These are phyloP conservation scores for Colletotrichum godetiae DNA, from an alignment of 2,329 filamentous ascomycete species.

Conservation along the genomic window DNA sequence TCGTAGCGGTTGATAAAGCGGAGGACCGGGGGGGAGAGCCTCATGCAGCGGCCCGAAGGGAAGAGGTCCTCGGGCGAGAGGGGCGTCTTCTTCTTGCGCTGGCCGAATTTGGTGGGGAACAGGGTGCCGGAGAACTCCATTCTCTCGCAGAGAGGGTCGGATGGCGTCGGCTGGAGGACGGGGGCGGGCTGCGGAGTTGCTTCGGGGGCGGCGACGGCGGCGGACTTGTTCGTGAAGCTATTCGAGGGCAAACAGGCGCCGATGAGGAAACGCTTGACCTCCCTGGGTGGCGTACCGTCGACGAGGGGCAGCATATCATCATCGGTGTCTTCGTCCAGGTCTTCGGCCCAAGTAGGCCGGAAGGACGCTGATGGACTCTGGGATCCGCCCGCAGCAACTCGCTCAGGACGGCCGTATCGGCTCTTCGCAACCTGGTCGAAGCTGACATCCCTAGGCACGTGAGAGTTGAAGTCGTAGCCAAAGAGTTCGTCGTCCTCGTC, in stretches of 20 bases:
- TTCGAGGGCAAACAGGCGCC: too few species aligned
- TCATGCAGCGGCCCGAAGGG: constrained; percentile 19
- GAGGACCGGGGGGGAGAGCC: not conserved
- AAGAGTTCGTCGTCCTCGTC: not conserved
- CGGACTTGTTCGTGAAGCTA: too few species aligned
- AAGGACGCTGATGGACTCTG: not conserved
- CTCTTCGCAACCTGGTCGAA: constrained; percentile 51
- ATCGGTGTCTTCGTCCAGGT: not conserved
- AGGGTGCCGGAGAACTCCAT: constrained; percentile 16
- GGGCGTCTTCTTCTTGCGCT: constrained; percentile 30
- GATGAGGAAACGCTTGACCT: too few species aligned
- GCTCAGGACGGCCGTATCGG: constrained; percentile 39
- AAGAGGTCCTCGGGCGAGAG: constrained; percentile 43
- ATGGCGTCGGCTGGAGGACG: not conserved
- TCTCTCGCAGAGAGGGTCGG: not conserved
- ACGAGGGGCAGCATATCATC: too few species aligned
- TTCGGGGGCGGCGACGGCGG: too few species aligned
- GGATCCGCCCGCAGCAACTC: not conserved
- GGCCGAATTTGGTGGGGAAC: constrained; percentile 47
- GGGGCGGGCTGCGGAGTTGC: not conserved
- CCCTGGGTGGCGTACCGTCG: too few species aligned
- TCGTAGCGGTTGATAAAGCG: constrained; percentile 48
- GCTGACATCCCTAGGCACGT: constrained; percentile 49
- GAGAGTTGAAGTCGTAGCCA: constrained; percentile 41
- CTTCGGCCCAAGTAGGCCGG: not conserved